Percentiles rank a stretch among this genome's conserved stretches.
phyloP scores from a whole-genome alignment of 768 basidiomycete species.

The Psilocybe tampanensis region DNA sequence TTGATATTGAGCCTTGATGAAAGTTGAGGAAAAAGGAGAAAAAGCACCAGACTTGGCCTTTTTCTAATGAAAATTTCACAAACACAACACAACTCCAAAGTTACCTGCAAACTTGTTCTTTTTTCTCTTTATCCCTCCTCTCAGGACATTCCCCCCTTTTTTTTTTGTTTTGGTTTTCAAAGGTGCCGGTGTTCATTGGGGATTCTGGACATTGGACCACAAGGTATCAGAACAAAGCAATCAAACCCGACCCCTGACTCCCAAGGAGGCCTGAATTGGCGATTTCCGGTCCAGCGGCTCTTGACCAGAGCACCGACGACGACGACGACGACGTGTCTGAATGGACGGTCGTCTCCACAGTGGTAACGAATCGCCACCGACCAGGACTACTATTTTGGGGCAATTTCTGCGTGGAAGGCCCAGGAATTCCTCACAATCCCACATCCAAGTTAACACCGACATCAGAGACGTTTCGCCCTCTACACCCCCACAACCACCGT shows the following conservation, averaged over 20 bases:
- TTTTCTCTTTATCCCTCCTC: no score
- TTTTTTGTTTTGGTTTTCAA: no score
- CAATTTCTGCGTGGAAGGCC: conserved; percentile 70
- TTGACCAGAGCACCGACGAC: conserved; percentile 6
- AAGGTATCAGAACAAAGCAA: not conserved
- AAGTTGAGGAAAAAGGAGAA: no score
- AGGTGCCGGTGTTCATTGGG: no score
- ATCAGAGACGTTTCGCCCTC: conserved; percentile 48
- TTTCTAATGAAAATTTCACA: no score
- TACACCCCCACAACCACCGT: conserved; percentile 40
- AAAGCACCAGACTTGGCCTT: no score
- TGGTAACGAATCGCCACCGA: conserved; percentile 43
- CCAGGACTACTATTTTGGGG: conserved; percentile 69
- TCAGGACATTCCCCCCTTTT: no score
- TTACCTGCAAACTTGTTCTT: no score
- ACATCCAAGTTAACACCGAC: conserved; percentile 44
- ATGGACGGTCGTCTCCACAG: conserved; percentile 32
- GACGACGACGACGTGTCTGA: conserved; percentile 13
- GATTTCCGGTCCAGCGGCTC: conserved; percentile 1
- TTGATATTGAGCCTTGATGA: no score
- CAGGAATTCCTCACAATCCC: conserved; percentile 65
- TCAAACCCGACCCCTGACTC: not conserved
- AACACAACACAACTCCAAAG: no score
- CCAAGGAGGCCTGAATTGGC: conserved; percentile 9
- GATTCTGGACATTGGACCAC: not conserved